Base-by-base conservation (phyloP, 495 filamentous ascomycete genomes). In the Aspergillus conjunctus region DNA sequence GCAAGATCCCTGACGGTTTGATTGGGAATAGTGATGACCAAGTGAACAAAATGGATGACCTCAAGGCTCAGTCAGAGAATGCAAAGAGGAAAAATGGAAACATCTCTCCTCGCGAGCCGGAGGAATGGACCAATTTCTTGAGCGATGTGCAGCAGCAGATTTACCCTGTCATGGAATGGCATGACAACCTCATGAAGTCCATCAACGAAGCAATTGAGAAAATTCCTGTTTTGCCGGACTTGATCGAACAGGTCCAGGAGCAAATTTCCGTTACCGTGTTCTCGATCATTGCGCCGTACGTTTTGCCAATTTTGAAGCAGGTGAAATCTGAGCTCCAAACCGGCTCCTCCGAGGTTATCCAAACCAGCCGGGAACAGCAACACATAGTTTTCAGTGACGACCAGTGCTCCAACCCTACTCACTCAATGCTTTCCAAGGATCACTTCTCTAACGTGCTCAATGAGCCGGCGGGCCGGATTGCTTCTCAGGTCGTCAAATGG, bases 381-480 rank as follows among this genome's bases (percentile, higher is more conserved):
- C 85, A 87, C 62, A 83, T 91, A 54, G 91, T 97, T 30, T 97
- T 95, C 73, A 67, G 88, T n/a, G 87, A 97, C 63, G 87, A 93
- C 62, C 46, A 77, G 39, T 88, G 72, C 51, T 83, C 84, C 20
- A 87, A 97, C 68, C 92, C 92, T 8, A 97, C 92, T 10, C 92
- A 97, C 71, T 92, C 89, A n/a, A 97, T 96, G 92, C 83, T 97
- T 18, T 90, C 90, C 45, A 97, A 97, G 78, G 92, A 96, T 66
- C 92, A 96, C 69, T 96, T 95, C 71, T 87, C 87, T 48, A 91
- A 92, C 66, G 75, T 92, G 20, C 85, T 97, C 52, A 97, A 97
- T 69, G 91, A 95, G 70, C 85, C 91, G 22, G 92, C 91, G 15
- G 92, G 92, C 32, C 89, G 87, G 61, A 81, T 92, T 59, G 92